These are phyloP conservation scores for Wallacemonas collosoma DNA, from an alignment of 208 protist species.

Conservation along the genomic window DNA sequence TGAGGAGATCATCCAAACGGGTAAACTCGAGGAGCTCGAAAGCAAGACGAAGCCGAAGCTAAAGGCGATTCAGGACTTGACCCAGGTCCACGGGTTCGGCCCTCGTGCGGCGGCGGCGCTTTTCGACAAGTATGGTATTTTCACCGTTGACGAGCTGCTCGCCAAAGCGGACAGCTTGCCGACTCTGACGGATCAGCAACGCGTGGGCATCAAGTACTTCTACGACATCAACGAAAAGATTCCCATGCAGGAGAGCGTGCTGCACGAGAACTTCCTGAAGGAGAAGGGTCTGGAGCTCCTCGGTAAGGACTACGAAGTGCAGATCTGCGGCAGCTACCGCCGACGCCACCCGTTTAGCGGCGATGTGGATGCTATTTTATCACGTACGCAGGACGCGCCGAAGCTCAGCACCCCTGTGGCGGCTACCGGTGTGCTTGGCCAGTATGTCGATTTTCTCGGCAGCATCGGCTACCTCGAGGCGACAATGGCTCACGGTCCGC, in stretches of 20 bases:
- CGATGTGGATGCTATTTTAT: slow-evolving; percentile 87
- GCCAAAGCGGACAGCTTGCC: slow-evolving; percentile 76
- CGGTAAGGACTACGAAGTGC: slow-evolving; percentile 74
- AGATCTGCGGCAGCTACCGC: slow-evolving; percentile 89
- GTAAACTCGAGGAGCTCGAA: slow-evolving; percentile 88
- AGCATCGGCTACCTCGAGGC: slow-evolving; percentile 78
- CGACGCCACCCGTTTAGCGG: slow-evolving; percentile 84
- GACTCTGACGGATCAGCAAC: slow-evolving; percentile 78
- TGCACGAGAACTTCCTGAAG: slow-evolving; percentile 81
- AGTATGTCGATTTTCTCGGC: slow-evolving; percentile 68
- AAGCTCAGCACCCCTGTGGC: slow-evolving; percentile 69
- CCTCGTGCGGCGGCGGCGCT: slow-evolving; percentile 79
- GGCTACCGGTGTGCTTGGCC: slow-evolving; percentile 63
- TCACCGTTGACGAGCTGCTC: slow-evolving; percentile 89
- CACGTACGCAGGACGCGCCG: slow-evolving; percentile 59
- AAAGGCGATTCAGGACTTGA: slow-evolving; percentile 88
- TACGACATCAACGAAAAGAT: slow-evolving; percentile 93
- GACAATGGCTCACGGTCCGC: slow-evolving; percentile 83
- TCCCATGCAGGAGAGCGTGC: slow-evolving; percentile 88
- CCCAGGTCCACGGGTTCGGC: slow-evolving; percentile 88
- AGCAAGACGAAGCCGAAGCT: slow-evolving; percentile 91
- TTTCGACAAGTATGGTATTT: slow-evolving; percentile 89
- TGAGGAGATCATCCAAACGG: slow-evolving; percentile 89
- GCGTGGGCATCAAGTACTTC: slow-evolving; percentile 90
- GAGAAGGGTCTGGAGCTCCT: slow-evolving; percentile 61